These are phyloP conservation scores for Metschnikowia bowlesiae DNA, from an alignment of 805 yeast genomes.

Conservation along the genomic window DNA sequence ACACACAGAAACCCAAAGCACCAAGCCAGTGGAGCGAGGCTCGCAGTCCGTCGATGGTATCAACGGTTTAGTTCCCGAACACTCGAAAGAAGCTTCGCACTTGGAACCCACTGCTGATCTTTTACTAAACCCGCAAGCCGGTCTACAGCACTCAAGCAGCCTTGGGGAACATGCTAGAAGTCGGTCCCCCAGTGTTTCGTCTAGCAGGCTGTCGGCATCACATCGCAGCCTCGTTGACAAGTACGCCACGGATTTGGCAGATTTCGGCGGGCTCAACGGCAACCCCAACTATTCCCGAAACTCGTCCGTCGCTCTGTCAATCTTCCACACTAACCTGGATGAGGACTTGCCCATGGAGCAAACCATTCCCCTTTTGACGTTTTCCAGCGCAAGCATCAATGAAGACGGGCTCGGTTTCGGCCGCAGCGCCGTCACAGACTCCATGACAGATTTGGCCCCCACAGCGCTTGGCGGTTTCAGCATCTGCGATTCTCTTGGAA, in stretches of 20 bases:
- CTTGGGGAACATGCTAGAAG: not conserved
- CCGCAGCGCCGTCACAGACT: conserved; percentile 6
- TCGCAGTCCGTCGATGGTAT: too few relatives aligned
- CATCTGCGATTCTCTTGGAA: conserved; percentile 6
- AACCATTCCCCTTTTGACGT: conserved; percentile 15
- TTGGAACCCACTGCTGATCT: not conserved
- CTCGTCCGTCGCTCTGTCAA: conserved; percentile 15
- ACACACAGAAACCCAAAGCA: too few relatives aligned
- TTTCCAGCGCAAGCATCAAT: conserved; percentile 7
- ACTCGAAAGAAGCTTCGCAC: too few relatives aligned
- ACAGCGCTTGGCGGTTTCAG: conserved; percentile 10
- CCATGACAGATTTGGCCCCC: conserved; percentile 15
- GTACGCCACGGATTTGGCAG: not conserved
- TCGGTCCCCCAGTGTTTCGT: not conserved
- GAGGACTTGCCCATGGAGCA: conserved; percentile 10
- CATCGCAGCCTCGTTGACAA: not conserved
- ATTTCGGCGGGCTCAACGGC: not conserved
- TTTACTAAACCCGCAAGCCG: not conserved
- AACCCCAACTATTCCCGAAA: conserved; percentile 5
- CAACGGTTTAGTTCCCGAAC: too few relatives aligned
- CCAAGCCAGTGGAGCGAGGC: too few relatives aligned
- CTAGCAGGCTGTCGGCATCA: not conserved
- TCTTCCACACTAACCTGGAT: conserved; percentile 3
- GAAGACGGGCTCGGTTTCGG: conserved; percentile 8
- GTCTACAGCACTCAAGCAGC: not conserved